Base-by-base conservation (phyloP, 2,329 filamentous ascomycete species). In the Cercospora sp. region DNA sequence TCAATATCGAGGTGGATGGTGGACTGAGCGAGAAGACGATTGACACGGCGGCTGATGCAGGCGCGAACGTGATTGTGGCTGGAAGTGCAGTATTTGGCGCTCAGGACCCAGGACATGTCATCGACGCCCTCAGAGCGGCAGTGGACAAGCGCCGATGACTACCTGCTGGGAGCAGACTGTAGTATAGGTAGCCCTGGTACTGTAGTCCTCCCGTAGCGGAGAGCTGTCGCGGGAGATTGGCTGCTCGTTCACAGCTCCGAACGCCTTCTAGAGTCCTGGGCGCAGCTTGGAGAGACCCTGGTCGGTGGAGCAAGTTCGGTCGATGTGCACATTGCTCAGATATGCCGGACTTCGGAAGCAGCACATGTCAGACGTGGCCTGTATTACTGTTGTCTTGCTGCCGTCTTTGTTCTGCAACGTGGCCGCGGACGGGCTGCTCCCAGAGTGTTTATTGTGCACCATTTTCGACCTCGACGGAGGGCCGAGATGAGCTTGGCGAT, bases 1-100 rank as follows among this genome's bases (percentile, higher is more conserved):
- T 99, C 70, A 95, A 97, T 82, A 99, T 99, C 75, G 95, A 99
- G 82, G 94, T 99, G 48, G 95, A 99, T 79, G 95, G 95, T 63
- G 95, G 95, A 3, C 81, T 99, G 55, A 93, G 93, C 1, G 89
- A 93, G 64, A 88, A 89, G 72, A 99, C 95, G 0, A 95, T 99
- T 74, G 94, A 95, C 75, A 91, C 94, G 78, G 95, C 95, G 7
- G 95, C 95, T 0, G 93, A 97, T 69, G 95, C 95, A 0, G 95
- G 95, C 36, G 95, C 95, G 65, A 99, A 99, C 76, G 95, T 99
- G 66, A 99, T 99, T 77, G 95, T 99, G 62, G 94, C 95, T 10
- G 95, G 95, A 31, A 97, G 92, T 76, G 95, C 95, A 48, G 93
- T 99, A 7, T 99, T 98, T 80, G 93, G 94, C 40, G 94, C 95